Evolutionary conservation across 1,139 yeast genomes (phyloP).

Genomic region (Saccharomyces hybrid): DNA sequence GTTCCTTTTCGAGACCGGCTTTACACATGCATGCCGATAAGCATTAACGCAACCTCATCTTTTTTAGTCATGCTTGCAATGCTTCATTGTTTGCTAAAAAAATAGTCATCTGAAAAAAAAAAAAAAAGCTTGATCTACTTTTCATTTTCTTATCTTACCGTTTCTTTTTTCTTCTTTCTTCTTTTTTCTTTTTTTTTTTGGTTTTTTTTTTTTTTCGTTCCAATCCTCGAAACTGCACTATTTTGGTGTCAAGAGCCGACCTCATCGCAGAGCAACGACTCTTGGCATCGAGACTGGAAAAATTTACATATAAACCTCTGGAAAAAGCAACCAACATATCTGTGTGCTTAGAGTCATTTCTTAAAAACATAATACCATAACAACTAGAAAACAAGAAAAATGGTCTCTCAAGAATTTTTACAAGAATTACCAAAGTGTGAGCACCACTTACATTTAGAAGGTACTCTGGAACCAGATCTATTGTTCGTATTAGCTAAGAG

Average conservation of each 20-base stretch:
- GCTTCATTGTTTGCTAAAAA: neutral
- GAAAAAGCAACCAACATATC: neutral
- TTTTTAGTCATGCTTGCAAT: neutral
- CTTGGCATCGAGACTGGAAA: neutral
- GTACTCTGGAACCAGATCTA: constrained; percentile 66
- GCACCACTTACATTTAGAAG: constrained; percentile 76
- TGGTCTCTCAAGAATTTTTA: constrained; percentile 38
- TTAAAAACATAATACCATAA: neutral
- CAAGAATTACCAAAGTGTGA: constrained; percentile 72
- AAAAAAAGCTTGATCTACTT: neutral
- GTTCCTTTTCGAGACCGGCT: neutral
- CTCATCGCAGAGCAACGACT: neutral
- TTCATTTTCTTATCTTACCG: neutral
- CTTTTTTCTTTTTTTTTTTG: neutral
- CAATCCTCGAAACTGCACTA: neutral
- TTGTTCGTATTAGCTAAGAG: constrained; percentile 60
- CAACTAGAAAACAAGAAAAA: neutral
- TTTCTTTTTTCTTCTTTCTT: neutral
- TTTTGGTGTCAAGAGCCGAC: neutral
- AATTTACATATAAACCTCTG: neutral
- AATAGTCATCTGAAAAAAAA: neutral
- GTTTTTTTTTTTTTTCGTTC: neutral
- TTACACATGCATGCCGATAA: neutral
- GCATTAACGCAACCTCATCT: neutral
- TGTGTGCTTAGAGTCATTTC: neutral